A percentile compares a stretch with the other conserved stretches of the same genome.
Evolutionary conservation across 495 filamentous ascomycete species (phyloP).

Genomic region (Talaromyces proteolyticus): DNA sequence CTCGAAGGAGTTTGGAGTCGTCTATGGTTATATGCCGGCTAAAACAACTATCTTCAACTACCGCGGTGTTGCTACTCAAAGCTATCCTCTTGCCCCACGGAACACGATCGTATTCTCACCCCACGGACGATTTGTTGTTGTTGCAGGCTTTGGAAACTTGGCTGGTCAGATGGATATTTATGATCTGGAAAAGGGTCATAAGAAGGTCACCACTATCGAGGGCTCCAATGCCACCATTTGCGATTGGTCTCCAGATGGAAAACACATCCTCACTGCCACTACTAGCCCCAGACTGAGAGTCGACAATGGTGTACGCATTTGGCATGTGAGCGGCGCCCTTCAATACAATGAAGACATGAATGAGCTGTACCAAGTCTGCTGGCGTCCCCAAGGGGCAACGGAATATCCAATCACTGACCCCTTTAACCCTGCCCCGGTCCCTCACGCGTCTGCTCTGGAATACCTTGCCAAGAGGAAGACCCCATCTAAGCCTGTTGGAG

Average conservation of each 20-base stretch:
- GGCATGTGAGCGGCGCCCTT: constrained; percentile 84
- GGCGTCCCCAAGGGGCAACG: constrained; percentile 67
- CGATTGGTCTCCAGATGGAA: constrained; percentile 93
- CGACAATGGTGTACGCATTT: constrained; percentile 93
- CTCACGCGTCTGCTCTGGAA: constrained; percentile 76
- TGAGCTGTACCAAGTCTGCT: constrained; percentile 88
- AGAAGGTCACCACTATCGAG: constrained; percentile 89
- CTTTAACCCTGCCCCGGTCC: constrained; percentile 67
- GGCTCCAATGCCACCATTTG: constrained; percentile 93
- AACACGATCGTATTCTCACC: constrained; percentile 97
- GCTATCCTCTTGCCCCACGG: constrained; percentile 76
- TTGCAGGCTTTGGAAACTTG: constrained; percentile 96
- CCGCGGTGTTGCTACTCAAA: constrained; percentile 72
- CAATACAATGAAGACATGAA: constrained; percentile 94
- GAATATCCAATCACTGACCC: constrained; percentile 64
- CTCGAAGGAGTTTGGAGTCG: constrained; percentile 92
- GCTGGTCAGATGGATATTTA: constrained; percentile 97
- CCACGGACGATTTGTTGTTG: constrained; percentile 83
- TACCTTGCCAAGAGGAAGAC: constrained; percentile 84
- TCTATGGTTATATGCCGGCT: constrained; percentile 96
- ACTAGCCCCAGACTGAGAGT: constrained; percentile 91
- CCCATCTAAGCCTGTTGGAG: constrained; percentile 89
- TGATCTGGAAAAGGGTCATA: constrained; percentile 85
- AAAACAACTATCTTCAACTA: constrained; percentile 96
- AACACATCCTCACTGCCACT: constrained; percentile 91